Evolutionary conservation across 108 stramenopile genomes (phyloP), one percentile per base, ranked within the genome.

Genomic region (Pseudonitzschia delicatissima): DNA sequence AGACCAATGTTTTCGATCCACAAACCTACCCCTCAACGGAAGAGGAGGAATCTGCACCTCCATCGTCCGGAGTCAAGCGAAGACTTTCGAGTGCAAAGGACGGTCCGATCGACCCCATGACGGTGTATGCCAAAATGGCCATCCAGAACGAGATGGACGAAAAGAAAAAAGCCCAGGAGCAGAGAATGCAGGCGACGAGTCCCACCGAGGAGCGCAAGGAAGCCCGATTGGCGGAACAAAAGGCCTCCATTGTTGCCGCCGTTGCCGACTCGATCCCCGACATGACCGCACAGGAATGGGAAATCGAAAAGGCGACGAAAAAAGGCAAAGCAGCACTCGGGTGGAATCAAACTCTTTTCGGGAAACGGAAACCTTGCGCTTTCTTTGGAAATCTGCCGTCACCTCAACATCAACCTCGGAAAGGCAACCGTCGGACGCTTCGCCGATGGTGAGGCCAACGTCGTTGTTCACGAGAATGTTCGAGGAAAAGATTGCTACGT

Each of bases 381-480:
- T 13, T 95, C 97, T 17, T 57, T 90, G 31, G 97, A 98, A 66
- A 96, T 99, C 69, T 91, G 96, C 53, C 87, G 90, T 26, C 84
- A 96, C 45, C 74, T 99, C 60, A 97, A 97, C 35, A 92, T 97
- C 76, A 92, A 94, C 62, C 83, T 99, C 36, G 97, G 97, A 34
- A 93, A 94, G 61, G 92, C 96, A 45, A 98, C 96, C 25, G 99
- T 99, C 31, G 87, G 87, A 59, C 76, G 84, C 55, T 99, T 99
- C 72, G 96, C 96, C 28, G 98, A 99, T 77, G 98, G 98, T 36
- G 98, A 99, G 78, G 96, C 95, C 49, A 99, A 98, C 72, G 95
- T 98, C 50, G 87, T 91, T 73, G 93, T 99, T 62, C 91, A 98
- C 66, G 97, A 99, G 70, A 98, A 97, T 68, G 98, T 99, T 44